Base-by-base conservation (phyloP, 2,329 filamentous ascomycete genomes). In the Escovopsis weberi region DNA sequence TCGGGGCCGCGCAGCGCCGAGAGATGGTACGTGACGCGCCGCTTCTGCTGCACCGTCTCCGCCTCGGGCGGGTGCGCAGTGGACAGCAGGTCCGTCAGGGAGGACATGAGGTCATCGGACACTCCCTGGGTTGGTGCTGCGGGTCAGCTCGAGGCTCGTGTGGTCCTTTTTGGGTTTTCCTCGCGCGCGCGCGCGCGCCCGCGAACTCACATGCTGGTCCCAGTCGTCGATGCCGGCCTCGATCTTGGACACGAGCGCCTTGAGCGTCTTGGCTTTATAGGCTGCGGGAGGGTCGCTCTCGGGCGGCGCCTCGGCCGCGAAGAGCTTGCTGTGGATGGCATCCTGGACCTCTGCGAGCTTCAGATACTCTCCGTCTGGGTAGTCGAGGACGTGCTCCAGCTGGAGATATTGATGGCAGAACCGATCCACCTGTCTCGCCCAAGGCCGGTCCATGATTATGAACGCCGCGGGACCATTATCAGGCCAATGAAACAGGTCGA, bases 331-430 rank as follows among this genome's bases (percentile, higher is more conserved):
- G 57, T 80, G 85, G 33, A 94, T 65, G 55, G 69, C 68, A 48
- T 75, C 63, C 57, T 94, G 88, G 3, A 80, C 73, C 4, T 65
- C 60, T 10, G 74, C 64, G 26, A 72, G 65, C 47, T 76, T 73
- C 26, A 94, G 66, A 12, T 74, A 55, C 23, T 68, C 53, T 19
- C 66, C 61, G 23, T 72, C 61, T 1, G 86, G 87, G 57, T 80
- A 82, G 39, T 74, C 69, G 33, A 89, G 65, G 7, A 68, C 58
- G 1, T 67, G 64, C 38, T 88, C 77, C 2, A 88, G 66, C 58
- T 95, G 87, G 32, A 89, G 71, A 55, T 85, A 93, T 57, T 94
- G 87, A 47, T 74, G 72, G 50, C 75, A 79, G 56, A 87, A 78
- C 15, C 75, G 71, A 46, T 60, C 52, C 38, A 68, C 57, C 18